Base-by-base conservation (phyloP, 1,284 basidiomycete species). In the Ceratobasidium sp. region DNA sequence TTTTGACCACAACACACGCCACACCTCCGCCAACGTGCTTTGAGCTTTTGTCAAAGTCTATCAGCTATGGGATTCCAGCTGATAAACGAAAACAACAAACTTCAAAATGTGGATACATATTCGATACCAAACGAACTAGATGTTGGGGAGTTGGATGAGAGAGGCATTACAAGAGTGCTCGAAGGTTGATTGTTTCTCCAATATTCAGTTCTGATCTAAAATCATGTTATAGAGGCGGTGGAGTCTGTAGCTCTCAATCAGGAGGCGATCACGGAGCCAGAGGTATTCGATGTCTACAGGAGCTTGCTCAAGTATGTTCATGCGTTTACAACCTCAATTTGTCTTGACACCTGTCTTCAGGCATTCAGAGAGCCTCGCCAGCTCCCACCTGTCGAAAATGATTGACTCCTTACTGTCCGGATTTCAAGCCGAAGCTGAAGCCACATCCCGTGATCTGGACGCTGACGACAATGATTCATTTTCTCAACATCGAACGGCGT, bases 231-330 rank as follows among this genome's bases (percentile, higher is more conserved):
- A 94, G 92, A 86, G 79, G 94, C 93, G 38, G 93, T 97, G 68
- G 92, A 92, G 80, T 87, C 90, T 3, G 90, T 95, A 54, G 92
- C 94, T 2, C 88, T 91, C 67, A 90, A 91, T 23, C 91, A 93
- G 23, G 91, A 94, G 38, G 85, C 89, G 2, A 92, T 97, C 73
- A 84, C 87, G 0, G 89, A 94, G 52, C 85, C 86, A 1, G 87
- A 91, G 26, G 89, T 92, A 10, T 94, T 96, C 80, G 94, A 96
- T 81, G 89, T 93, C 26, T 94, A 93, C 81, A 88, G 94, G 73
- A 93, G 91, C 80, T 86, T 96, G 9, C 87, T 96, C 81, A 95
- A 94, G 84, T 85, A 74, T 9, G 83, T 78, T 23, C 15, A 59
- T 48, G 26, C 26, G 13, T 15, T 46, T 76, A 67, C 40, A 40